Evolutionary conservation across 192 early-diverging fungal genomes (phyloP).

Genomic region (Entomortierella beljakovae): DNA sequence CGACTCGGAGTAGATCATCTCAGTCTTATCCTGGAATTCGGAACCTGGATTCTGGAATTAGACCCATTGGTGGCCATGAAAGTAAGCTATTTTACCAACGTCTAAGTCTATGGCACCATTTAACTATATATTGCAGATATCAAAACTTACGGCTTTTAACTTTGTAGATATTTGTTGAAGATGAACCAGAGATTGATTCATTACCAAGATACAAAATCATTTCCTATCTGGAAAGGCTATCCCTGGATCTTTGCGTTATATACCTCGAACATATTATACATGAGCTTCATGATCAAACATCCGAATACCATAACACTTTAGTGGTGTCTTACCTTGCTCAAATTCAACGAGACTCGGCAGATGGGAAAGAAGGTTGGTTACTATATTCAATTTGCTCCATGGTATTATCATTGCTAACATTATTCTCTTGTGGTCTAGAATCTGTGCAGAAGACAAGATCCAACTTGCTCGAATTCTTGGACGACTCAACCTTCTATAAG

Average conservation of each 20-base stretch:
- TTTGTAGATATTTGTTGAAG: conserved; percentile 65
- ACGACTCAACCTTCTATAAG: conserved; percentile 74
- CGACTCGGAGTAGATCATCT: conserved; percentile 80
- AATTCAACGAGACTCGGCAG: conserved; percentile 56
- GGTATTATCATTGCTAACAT: no score
- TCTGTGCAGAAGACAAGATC: conserved; percentile 28
- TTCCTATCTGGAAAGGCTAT: conserved; percentile 75
- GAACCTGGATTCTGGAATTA: conserved; percentile 79
- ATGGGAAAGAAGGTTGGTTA: conserved; percentile 32
- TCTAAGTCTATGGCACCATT: background rate
- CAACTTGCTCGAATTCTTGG: conserved; percentile 76
- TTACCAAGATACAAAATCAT: conserved; percentile 73
- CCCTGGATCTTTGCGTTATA: conserved; percentile 71
- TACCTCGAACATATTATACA: conserved; percentile 89
- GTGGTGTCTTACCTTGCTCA: conserved; percentile 83
- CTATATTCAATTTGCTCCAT: no score
- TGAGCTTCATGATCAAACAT: conserved; percentile 70
- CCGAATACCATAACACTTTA: conserved; percentile 84
- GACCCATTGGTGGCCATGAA: conserved; percentile 77
- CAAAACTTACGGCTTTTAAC: background rate
- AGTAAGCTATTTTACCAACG: no score
- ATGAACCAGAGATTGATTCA: conserved; percentile 67
- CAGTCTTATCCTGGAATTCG: conserved; percentile 87
- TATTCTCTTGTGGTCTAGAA: no score
- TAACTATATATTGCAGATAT: background rate